Base-by-base conservation (phyloP, 345 rosid species). In the Stellera chamaejasme region DNA sequence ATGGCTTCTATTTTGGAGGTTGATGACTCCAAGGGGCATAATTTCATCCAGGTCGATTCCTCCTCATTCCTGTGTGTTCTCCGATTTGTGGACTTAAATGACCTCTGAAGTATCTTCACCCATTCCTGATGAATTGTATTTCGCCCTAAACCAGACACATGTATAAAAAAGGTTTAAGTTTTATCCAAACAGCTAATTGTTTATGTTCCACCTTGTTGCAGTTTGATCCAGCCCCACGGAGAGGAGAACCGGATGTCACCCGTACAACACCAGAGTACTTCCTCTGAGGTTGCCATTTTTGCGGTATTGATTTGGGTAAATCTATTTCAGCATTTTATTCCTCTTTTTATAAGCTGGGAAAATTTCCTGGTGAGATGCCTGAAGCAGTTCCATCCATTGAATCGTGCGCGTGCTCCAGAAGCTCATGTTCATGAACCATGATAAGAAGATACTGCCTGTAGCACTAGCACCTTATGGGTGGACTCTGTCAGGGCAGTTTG, bases 1-100 rank as follows among this genome's bases (percentile, higher is more conserved):
- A 93, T 89, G 99, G 99, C 99, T 60, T 93, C 97, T 9, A 89
- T 93, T 66, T 73, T 93, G 71, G 99, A 93, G 79, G 97, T 93
- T 25, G 99, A 93, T 54, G 96, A 87, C 75, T 86, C 84, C 94
- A 78, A 75, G 68, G 78, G 75, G 66, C 97, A 84, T 72, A 79
- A 91, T 4, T 93, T 93, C 78, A 89, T 86, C 65, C 97, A 93
- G 99, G 99, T 89, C n/a, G 64, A 4, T 41, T 39, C 43, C 63
- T 64, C 4, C 50, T n/a, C 51, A 52, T 36, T 8, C 48, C 48
- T 5, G 27, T 27, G 25, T 25, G 28, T 44, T 43, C 32, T 62
- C 42, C 54, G 15, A 47, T 26, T 19, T 19, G 23, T 19, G 23
- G 23, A 19, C 23, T 0, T 19, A 19, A 19, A 19, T 19, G 23